These are phyloP conservation scores for Santalum album DNA, from an alignment of 164 flowering plant species.

Conservation along the genomic window DNA sequence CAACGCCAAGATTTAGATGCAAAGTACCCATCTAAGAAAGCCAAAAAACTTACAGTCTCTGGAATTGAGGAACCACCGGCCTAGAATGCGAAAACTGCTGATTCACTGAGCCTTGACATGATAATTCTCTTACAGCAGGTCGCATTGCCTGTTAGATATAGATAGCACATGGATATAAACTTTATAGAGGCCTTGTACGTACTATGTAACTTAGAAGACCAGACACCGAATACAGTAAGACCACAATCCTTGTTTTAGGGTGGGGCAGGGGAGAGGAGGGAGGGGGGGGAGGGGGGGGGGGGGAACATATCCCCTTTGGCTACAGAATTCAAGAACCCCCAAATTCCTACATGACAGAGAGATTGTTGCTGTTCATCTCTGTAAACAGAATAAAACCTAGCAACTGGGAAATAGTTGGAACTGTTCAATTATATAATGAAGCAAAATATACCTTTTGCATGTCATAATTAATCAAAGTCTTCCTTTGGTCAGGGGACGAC, in stretches of 20 bases:
- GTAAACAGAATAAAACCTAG: background rate
- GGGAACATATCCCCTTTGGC: background rate
- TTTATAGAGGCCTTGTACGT: background rate
- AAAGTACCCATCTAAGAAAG: background rate
- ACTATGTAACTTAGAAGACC: conserved; percentile 4
- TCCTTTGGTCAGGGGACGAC: conserved; percentile 32
- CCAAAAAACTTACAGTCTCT: conserved; percentile 45
- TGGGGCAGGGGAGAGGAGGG: too few relatives aligned
- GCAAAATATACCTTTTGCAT: conserved; percentile 37
- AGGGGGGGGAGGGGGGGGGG: too few relatives aligned
- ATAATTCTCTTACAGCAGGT: conserved; percentile 20
- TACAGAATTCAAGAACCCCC: background rate
- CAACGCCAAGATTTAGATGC: too few relatives aligned
- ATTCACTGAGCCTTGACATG: conserved; percentile 25
- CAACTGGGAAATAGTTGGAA: too few relatives aligned
- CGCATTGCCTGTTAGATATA: conserved; percentile 26
- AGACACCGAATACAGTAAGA: background rate
- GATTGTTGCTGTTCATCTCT: background rate
- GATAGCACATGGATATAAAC: background rate
- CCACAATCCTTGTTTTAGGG: too few relatives aligned
- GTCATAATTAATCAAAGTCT: conserved; percentile 19
- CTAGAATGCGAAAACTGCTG: conserved; percentile 21
- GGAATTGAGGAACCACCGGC: conserved; percentile 42
- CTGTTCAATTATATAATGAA: background rate
- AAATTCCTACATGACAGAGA: background rate